Evolutionary conservation across 768 basidiomycete genomes (phyloP), one percentile per base, ranked within the genome.

Genomic region (Collybia sp.): DNA sequence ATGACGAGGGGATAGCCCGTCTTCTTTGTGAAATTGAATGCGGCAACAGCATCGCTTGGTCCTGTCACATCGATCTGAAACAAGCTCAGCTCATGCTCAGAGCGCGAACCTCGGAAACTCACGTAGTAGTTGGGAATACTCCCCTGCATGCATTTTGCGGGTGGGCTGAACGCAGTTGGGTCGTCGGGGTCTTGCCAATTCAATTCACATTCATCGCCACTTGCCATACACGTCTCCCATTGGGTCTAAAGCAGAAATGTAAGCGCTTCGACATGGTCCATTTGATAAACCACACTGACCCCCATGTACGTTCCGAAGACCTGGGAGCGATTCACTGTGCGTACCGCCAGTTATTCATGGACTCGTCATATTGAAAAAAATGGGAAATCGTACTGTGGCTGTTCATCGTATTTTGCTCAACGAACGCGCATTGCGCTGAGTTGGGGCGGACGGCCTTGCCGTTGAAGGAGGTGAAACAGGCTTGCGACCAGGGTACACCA

Each of bases 201-300:
- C 2, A 73, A 58, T 30, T 69, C 48, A 45, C 73, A 73, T 25
- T 62, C 54, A 6, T 64, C 54, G 2, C 51, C 51, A 2, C 53
- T 59, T 16, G 50, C 37, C 50, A 71, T 67, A 42, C 73, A 75
- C 1, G 67, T 66, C 52, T 71, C 72, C 71, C 68, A 72, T 44
- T 73, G 64, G 1, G 58, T 54, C 12, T 53, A 39, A 25, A 25
- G 8, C 8, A 25, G 3, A 25, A 8, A 25, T 25, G 25, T 25
- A 25, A 25, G 25, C 4, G 25, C 25, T 25, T 25, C 25, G 3
- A 8, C 25, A 8, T 8, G 25, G 25, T 4, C 8, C 25, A 8
- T 25, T 25, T 25, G 25, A 8, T 4, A 3, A 25, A 25, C 3
- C 8, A 25, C 8, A 25, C 25, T 3, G 25, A 25, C 25, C 25